Conservation (phyloP, 441 rosid species). For the Croton laevigatus region DNA sequence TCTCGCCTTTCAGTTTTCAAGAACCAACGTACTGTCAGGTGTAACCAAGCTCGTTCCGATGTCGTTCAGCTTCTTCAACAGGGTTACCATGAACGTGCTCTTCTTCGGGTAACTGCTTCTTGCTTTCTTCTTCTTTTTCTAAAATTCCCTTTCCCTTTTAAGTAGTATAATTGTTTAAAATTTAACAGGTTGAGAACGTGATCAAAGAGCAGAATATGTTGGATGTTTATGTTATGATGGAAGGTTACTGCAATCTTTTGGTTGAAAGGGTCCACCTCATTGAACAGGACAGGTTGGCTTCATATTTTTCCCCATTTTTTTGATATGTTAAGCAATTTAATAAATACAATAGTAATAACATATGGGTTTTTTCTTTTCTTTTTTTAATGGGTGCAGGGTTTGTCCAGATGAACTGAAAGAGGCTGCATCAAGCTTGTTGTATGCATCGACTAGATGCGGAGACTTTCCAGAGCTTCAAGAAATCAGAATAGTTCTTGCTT, state of each 20-base stretch:
- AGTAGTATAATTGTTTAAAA: too few species aligned
- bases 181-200: constrained; percentile 60
- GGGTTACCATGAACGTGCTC: constrained; percentile 72
- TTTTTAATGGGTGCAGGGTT: constrained; percentile 35
- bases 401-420: constrained; percentile 84
- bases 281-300: constrained; percentile 48
- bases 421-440: constrained; percentile 68
- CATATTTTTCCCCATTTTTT: neutral
- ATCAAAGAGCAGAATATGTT: constrained; percentile 70
- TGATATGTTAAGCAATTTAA: neutral
- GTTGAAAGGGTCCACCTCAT: constrained; percentile 63
- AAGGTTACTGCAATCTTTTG: constrained; percentile 61
- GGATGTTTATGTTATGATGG: constrained; percentile 64
- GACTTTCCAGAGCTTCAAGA: constrained; percentile 95
- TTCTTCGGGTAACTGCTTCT: constrained; percentile 51
- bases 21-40: constrained; percentile 63
- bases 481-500: constrained; percentile 54
- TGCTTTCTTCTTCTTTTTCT: neutral
- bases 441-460: constrained; percentile 75
- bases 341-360: neutral
- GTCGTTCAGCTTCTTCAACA: constrained; percentile 76
- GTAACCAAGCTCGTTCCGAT: constrained; percentile 63
- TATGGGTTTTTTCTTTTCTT: too few species aligned
- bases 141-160: too few species aligned
- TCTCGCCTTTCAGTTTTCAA: constrained; percentile 72